Base-by-base conservation (phyloP, 345 rosid species). In the Populus davidiana region DNA sequence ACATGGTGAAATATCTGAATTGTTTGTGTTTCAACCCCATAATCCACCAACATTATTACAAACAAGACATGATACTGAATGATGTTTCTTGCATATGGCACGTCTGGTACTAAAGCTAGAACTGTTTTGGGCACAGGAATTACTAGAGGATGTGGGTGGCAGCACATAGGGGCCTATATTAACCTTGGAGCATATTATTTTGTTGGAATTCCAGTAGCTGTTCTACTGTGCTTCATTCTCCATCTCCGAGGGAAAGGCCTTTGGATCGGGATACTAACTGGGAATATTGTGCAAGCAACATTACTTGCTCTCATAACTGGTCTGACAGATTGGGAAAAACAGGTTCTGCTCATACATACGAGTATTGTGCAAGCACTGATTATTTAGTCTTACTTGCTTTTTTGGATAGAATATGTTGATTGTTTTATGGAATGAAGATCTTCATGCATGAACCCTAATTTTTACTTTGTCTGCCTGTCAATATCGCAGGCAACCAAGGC, bases 91-190 rank as follows among this genome's bases (percentile, higher is more conserved):
- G 50, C 50, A 47, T 4, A 47, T 5, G 17, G 18, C 50, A 12
- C 5, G 16, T 44, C 3, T 47, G 50, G 17, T 13, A 13, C 18
- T 47, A 47, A 47, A 4, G 43, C 10, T 47, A 13, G 18, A 47
- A 12, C 16, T 4, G 5, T 47, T 36, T 4, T 35, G 14, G 61
- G 12, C 4, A 52, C 74, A 79, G 81, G 81, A 16, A 36, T 78
- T 72, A 77, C 77, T 2, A 78, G 77, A 13, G 81, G 81, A 66
- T 49, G 81, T 72, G 81, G 81, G 50, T 79, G 81, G 81, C 81
- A 79, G 64, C 66, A 68, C 29, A 21, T 54, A 63, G 81, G 81
- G n/a, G 74, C 74, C 11, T 73, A 54, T 67, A 54, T 68, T 1
- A 79, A 79, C 69, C 64, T 73, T 6, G 74, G 70, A 11, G 74